phyloP scores from a whole-genome alignment of 306 rosid species.

The Hippophae rhamnoides region DNA sequence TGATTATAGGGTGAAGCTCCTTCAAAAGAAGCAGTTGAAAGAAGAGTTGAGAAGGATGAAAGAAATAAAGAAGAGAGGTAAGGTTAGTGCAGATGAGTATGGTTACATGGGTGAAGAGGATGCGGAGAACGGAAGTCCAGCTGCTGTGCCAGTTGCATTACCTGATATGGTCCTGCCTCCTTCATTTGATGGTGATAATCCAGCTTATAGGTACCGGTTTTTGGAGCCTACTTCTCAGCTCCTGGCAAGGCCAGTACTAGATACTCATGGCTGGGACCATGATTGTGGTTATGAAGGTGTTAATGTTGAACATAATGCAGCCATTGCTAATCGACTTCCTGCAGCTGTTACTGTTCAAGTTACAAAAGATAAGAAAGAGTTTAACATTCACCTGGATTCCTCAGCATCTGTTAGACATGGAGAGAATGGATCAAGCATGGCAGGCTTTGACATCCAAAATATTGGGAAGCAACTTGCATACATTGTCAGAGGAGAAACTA shows the following conservation, averaged over 20 bases:
- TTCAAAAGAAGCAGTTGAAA: slow-evolving; percentile 92
- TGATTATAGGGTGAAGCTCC: slow-evolving; percentile 86
- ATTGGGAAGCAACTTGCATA: slow-evolving; percentile 52
- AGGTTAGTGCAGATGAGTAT: slow-evolving; percentile 31
- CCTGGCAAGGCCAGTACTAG: slow-evolving; percentile 87
- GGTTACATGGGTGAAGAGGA: slow-evolving; percentile 67
- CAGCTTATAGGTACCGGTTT: slow-evolving; percentile 89
- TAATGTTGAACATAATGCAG: slow-evolving; percentile 67
- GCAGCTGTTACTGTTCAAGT: slow-evolving; percentile 71
- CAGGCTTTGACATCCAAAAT: slow-evolving; percentile 92
- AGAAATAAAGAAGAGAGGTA: slow-evolving; percentile 74
- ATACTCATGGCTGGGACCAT: slow-evolving; percentile 96
- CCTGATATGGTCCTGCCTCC: slow-evolving; percentile 94
- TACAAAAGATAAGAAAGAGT: slow-evolving; percentile 94
- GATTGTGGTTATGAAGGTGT: slow-evolving; percentile 98
- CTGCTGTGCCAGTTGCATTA: slow-evolving; percentile 91
- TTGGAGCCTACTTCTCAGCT: slow-evolving; percentile 94
- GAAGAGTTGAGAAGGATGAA: slow-evolving; percentile 92
- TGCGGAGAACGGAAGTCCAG: slow-evolving; percentile 68
- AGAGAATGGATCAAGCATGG: slow-evolving; percentile 81
- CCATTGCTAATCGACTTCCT: slow-evolving; percentile 61
- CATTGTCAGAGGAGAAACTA: slow-evolving; percentile 63
- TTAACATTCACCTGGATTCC: slow-evolving; percentile 89
- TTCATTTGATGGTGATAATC: slow-evolving; percentile 85
- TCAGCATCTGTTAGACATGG: slow-evolving; percentile 82